Conservation (phyloP, 352 stramenopile genomes). For the Phytophthora citrophthora region DNA sequence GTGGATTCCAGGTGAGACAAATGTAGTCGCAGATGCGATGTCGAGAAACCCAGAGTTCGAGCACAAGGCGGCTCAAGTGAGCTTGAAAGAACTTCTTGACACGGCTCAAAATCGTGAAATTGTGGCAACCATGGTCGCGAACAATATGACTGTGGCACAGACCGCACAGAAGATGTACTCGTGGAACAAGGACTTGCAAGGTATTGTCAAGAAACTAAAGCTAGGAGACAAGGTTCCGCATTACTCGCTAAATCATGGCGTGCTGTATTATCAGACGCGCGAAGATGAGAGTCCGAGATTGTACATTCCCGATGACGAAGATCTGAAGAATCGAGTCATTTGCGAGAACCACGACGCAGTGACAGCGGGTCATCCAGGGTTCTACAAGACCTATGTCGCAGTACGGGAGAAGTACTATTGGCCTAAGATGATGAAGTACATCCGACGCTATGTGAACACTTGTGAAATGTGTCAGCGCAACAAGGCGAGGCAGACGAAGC, state of each 20-base stretch:
- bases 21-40: not conserved
- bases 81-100: slow-evolving; percentile 11
- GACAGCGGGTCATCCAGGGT: not conserved
- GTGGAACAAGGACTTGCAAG: too few species aligned
- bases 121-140: not conserved
- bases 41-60: slow-evolving; percentile 9
- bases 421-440: slow-evolving; percentile 22
- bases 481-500: slow-evolving; percentile 16
- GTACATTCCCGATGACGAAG: slow-evolving; percentile 11
- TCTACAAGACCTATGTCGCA: too few species aligned
- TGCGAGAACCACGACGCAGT: slow-evolving; percentile 13
- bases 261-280: too few species aligned
- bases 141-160: too few species aligned
- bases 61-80: slow-evolving; percentile 14
- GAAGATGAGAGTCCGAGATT: slow-evolving; percentile 4
- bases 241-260: too few species aligned
- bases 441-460: slow-evolving; percentile 22
- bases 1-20: slow-evolving; percentile 17
- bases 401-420: slow-evolving; percentile 13
- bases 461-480: slow-evolving; percentile 18
- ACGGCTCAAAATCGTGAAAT: slow-evolving; percentile 8
- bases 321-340: slow-evolving; percentile 22
- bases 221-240: too few species aligned
- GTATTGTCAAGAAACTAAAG: too few species aligned
- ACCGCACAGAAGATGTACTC: too few species aligned